Conservation (phyloP, 257 asterid species). For the Rauvolfia tetraphylla region DNA sequence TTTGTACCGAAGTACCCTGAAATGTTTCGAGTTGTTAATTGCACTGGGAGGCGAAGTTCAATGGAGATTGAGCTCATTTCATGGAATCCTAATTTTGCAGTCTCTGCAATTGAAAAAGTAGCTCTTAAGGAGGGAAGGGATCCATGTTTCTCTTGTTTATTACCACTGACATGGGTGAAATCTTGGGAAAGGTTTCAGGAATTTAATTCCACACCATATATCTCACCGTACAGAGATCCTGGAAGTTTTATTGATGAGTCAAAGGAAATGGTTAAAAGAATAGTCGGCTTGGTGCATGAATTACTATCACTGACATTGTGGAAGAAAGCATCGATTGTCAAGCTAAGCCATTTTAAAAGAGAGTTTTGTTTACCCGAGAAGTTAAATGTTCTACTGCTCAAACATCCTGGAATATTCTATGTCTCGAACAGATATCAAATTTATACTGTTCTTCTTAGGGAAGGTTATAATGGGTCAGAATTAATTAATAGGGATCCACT, state of each 20-base stretch:
- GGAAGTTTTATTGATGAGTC: conserved; percentile 50
- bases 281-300: conserved; percentile 68
- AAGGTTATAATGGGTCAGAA: conserved; percentile 65
- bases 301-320: conserved; percentile 71
- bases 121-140: conserved; percentile 46
- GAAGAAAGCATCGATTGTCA: conserved; percentile 70
- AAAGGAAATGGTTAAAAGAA: conserved; percentile 66
- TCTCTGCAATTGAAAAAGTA: conserved; percentile 53
- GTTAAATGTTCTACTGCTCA: conserved; percentile 62
- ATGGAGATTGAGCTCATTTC: conserved; percentile 75
- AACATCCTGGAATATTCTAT: conserved; percentile 84
- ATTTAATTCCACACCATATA: conserved; percentile 68
- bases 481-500: conserved; percentile 77
- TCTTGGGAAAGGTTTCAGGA: conserved; percentile 74
- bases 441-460: conserved; percentile 76
- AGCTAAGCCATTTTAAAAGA: conserved; percentile 68
- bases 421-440: conserved; percentile 69
- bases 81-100: conserved; percentile 59
- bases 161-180: conserved; percentile 71
- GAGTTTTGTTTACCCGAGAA: conserved; percentile 72
- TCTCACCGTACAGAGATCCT: conserved; percentile 57
- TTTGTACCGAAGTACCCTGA: conserved; percentile 74
- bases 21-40: conserved; percentile 59
- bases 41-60: conserved; percentile 66
- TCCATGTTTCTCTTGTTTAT: conserved; percentile 58